Evolutionary conservation across 495 filamentous ascomycete genomes (phyloP).

Genomic region (Endocarpon pusillum): DNA sequence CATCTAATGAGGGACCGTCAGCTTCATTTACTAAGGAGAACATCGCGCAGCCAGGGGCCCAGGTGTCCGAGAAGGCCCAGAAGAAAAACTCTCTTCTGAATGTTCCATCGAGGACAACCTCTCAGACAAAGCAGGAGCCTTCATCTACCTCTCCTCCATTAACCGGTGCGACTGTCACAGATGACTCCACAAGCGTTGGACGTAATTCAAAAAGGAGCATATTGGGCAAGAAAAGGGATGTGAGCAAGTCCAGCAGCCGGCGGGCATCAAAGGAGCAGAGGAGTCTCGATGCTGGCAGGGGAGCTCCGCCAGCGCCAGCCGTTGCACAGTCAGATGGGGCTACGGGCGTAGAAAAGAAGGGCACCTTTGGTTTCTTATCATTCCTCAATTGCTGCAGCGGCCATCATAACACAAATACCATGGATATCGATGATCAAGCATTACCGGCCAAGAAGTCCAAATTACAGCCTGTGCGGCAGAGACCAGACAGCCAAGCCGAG

Average conservation of each 20-base stretch:
- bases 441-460: conserved; percentile 52
- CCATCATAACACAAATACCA: conserved; percentile 41
- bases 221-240: conserved; percentile 46
- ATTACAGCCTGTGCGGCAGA: conserved; percentile 37
- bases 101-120: conserved; percentile 52
- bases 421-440: conserved; percentile 39
- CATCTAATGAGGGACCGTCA: no score
- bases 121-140: conserved; percentile 42
- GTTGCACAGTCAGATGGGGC: conserved; percentile 17
- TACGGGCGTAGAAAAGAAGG: conserved; percentile 44
- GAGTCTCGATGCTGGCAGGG: conserved; percentile 24
- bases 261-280: conserved; percentile 29
- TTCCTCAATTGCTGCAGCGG: conserved; percentile 70
- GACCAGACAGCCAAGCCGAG: conserved; percentile 28
- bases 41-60: no score
- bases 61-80: conserved; percentile 24
- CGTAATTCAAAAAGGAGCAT: conserved; percentile 55
- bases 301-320: conserved; percentile 15
- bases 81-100: conserved; percentile 40
- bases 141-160: conserved; percentile 43
- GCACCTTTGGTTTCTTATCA: conserved; percentile 40
- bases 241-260: conserved; percentile 49
- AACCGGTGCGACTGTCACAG: conserved; percentile 45
- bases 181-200: conserved; percentile 40
- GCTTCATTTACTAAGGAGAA: no score